Percentiles rank a stretch among this genome's conserved stretches.
Evolutionary conservation across 768 basidiomycete genomes (phyloP).

Genomic region (Amanita rubescens): DNA sequence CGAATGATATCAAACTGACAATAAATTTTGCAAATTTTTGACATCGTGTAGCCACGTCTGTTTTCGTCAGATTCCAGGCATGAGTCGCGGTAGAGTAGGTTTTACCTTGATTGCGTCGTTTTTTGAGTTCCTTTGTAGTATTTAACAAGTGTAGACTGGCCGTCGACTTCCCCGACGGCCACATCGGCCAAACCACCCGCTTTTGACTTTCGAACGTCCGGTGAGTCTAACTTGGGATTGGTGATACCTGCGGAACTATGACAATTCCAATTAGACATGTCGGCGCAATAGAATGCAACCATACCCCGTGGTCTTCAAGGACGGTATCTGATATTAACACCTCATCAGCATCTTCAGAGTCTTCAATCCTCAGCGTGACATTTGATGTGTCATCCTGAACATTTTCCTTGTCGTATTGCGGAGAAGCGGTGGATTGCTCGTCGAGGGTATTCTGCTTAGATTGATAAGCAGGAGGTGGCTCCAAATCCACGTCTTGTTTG

Average conservation of each 20-base stretch:
- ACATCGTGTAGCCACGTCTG: conserved; percentile 46
- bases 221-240: conserved; percentile 39
- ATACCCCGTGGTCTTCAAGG: conserved; percentile 28
- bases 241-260: conserved; percentile 42
- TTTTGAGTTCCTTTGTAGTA: conserved; percentile 32
- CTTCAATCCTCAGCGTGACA: neutral
- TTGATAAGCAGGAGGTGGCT: neutral
- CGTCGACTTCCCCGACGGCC: conserved; percentile 32
- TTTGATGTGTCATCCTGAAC: neutral
- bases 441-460: neutral
- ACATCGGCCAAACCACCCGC: conserved; percentile 34
- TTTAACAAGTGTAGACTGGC: conserved; percentile 33
- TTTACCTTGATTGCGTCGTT: conserved; percentile 24
- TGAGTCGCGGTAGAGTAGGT: neutral
- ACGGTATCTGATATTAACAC: conserved; percentile 13
- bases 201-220: conserved; percentile 27
- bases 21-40: conserved; percentile 41
- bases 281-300: neutral
- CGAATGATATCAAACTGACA: conserved; percentile 23
- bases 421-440: neutral
- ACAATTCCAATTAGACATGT: neutral
- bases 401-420: neutral
- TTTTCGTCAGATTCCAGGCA: neutral
- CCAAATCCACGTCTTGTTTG: neutral
- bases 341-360: conserved; percentile 6